Evolutionary conservation across 768 basidiomycete genomes (phyloP), one percentile per base, ranked within the genome.

Genomic region (Tricholoma sp.): DNA sequence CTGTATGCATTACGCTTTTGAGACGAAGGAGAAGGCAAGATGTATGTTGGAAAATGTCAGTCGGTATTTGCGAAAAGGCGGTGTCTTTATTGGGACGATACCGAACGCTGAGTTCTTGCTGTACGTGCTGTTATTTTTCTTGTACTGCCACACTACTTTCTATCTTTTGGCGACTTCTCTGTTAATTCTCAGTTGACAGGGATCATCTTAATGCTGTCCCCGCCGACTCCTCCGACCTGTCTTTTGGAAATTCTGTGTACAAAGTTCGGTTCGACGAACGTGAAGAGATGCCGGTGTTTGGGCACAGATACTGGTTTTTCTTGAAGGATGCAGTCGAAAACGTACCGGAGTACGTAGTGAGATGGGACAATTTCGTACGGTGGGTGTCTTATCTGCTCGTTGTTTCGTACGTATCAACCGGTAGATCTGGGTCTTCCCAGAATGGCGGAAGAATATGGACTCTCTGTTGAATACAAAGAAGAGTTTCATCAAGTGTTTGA

Each of bases 1-100:
- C 70, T 98, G 97, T 72, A 98, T 99, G 91, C 97, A 99, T 70
- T 98, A 99, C 67, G 97, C 97, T 7, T 98, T 99, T 69, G 94
- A 98, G 71, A 88, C 82, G n/a, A 81, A 84, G 29, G 76, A 81
- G 57, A 97, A 97, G 68, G 90, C 86, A 22, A 81, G 91, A 31
- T 88, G 84, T 69, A 97, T 99, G 97, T 83, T 99, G 31, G 81
- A 85, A 35, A 99, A 99, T 68, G 95, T 94, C 29, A 83, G 84
- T 56, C 73, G 80, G 47, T 86, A 88, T 78, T 76, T 99, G 46
- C 77, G 89, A 29, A 76, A 79, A 24, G 96, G 95, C 22, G 97
- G 97, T 4, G 74, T 87, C n/a, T 97, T 98, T 65, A 83, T 99
- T 54, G 97, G 97, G n/a, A 99, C 97, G 0, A 89, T 97, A 57